Percentiles rank a stretch among this genome's conserved stretches.
Evolutionary conservation across 1,139 yeast species (phyloP).

Genomic region (Magnusiomyces sp.): DNA sequence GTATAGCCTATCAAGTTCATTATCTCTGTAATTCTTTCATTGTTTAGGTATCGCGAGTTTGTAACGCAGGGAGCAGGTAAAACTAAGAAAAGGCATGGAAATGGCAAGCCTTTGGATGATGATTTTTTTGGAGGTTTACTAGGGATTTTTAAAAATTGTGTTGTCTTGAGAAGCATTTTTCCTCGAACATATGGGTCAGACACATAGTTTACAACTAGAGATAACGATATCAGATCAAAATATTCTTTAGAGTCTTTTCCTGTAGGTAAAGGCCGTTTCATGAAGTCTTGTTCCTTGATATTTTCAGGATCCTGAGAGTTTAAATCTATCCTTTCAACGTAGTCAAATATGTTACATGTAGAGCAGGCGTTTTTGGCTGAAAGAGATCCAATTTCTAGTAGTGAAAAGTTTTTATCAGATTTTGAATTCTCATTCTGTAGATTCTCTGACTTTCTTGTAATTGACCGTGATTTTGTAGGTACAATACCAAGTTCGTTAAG

Average conservation of each 20-base stretch:
- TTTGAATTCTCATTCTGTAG: slow-evolving; percentile 11
- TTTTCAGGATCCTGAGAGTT: slow-evolving; percentile 61
- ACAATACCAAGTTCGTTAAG: slow-evolving; percentile 29
- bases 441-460: neutral
- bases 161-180: slow-evolving; percentile 58
- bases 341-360: slow-evolving; percentile 28
- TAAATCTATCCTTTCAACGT: slow-evolving; percentile 62
- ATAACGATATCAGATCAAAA: slow-evolving; percentile 68
- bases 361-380: slow-evolving; percentile 64
- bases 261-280: slow-evolving; percentile 62
- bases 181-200: slow-evolving; percentile 67
- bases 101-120: neutral
- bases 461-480: neutral
- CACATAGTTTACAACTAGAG: slow-evolving; percentile 82
- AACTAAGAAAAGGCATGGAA: slow-evolving; percentile 55
- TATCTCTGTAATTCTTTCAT: slow-evolving; percentile 37
- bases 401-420: slow-evolving; percentile 21
- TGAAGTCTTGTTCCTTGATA: slow-evolving; percentile 72
- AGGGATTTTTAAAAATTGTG: slow-evolving; percentile 41
- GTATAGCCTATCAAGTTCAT: slow-evolving; percentile 54
- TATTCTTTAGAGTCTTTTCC: slow-evolving; percentile 34
- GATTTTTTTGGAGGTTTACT: slow-evolving; percentile 7
- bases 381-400: slow-evolving; percentile 79
- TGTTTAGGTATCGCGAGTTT: slow-evolving; percentile 72
- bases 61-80: slow-evolving; percentile 78